Conservation (phyloP, 2,329 filamentous ascomycete species). For the Lecanicillium sp. region DNA sequence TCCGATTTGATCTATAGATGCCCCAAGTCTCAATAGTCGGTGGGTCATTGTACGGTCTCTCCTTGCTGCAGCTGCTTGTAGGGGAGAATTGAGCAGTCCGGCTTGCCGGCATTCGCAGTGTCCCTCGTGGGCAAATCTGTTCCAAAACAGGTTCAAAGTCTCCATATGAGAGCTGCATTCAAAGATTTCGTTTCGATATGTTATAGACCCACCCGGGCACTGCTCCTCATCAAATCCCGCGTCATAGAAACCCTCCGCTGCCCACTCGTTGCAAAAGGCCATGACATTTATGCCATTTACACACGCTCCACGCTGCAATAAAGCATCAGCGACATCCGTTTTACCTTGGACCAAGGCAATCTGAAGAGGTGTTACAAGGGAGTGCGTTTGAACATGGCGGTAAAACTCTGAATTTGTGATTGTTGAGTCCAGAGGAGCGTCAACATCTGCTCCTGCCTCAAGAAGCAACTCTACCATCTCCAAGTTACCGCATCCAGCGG, state of each 20-base stretch:
- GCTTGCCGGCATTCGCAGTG: neutral
- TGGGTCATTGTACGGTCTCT: neutral
- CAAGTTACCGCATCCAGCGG: constrained; percentile 12
- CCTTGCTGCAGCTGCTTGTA: neutral
- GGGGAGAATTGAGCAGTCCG: neutral
- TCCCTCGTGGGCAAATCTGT: neutral
- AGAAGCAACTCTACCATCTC: constrained; percentile 16
- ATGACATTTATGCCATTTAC: neutral
- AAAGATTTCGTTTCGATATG: neutral
- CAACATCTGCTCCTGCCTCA: constrained; percentile 14
- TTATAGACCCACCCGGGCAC: neutral
- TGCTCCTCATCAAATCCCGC: neutral
- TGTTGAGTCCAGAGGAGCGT: no score
- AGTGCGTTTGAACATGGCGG: no score
- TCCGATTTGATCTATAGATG: neutral
- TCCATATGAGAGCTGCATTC: neutral
- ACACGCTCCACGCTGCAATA: constrained; percentile 5
- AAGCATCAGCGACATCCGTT: neutral
- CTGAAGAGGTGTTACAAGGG: neutral
- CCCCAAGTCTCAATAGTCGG: neutral
- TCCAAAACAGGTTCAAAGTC: neutral
- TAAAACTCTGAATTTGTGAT: no score
- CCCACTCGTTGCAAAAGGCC: neutral
- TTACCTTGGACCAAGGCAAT: neutral
- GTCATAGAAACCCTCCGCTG: neutral